Conservation (phyloP, 2,329 filamentous ascomycete genomes). For the Pseudogymnoascus sp. region DNA sequence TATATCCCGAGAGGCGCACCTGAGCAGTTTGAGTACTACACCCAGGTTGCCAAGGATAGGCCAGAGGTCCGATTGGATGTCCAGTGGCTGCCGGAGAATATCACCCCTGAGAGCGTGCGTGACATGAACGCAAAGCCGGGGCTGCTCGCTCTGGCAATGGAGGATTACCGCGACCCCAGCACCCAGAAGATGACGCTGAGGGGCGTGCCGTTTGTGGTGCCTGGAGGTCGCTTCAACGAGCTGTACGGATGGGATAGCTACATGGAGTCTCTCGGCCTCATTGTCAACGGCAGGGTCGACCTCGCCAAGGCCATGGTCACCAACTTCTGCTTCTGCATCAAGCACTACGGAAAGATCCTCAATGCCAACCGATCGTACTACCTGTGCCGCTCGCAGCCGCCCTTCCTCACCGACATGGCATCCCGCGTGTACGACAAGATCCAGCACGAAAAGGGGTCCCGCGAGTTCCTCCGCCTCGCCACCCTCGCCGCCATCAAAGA, state of each 20-base stretch:
- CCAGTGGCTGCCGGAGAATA: constrained; percentile 65
- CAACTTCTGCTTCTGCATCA: constrained; percentile 97
- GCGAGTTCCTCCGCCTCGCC: constrained; percentile 72
- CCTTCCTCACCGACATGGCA: constrained; percentile 96
- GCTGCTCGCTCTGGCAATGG: constrained; percentile 82
- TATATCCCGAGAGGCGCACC: constrained; percentile 81
- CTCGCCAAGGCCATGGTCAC: constrained; percentile 89
- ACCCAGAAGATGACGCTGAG: constrained; percentile 64
- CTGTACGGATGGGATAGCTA: constrained; percentile 99
- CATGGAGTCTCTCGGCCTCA: constrained; percentile 88
- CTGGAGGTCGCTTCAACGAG: constrained; percentile 95
- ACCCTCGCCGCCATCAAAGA: constrained; percentile 91
- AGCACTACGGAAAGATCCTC: constrained; percentile 96
- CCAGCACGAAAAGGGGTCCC: constrained; percentile 70
- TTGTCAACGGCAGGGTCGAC: constrained; percentile 77
- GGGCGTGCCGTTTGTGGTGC: constrained; percentile 92
- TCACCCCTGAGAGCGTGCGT: constrained; percentile 73
- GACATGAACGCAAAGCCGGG: constrained; percentile 84
- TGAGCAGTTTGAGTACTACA: constrained; percentile 87
- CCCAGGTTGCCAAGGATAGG: constrained; percentile 64
- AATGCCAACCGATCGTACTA: constrained; percentile 98
- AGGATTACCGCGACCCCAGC: constrained; percentile 59
- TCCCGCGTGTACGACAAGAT: constrained; percentile 90
- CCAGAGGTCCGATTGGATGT: constrained; percentile 88
- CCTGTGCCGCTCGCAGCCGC: constrained; percentile 85